These are phyloP conservation scores for Salix caprea DNA, from an alignment of 345 rosid genomes.

Conservation along the genomic window DNA sequence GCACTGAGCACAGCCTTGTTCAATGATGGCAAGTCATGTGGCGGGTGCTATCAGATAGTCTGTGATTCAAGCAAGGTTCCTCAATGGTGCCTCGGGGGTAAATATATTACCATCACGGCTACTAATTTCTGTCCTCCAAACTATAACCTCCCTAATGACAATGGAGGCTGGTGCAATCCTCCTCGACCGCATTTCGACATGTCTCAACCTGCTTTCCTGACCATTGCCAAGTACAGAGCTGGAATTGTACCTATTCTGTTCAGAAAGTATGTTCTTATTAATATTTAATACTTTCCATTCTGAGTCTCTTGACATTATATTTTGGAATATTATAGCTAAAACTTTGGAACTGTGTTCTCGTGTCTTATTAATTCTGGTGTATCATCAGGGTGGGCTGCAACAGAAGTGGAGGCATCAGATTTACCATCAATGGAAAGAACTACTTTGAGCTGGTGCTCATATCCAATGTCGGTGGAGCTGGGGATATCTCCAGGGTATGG, in stretches of 20 bases:
- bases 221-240: conserved; percentile 22
- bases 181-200: conserved; percentile 26
- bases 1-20: conserved; percentile 29
- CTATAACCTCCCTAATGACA: conserved; percentile 20
- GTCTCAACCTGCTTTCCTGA: conserved; percentile 25
- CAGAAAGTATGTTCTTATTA: conserved; percentile 6
- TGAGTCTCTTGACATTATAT: neutral
- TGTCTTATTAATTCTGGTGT: neutral
- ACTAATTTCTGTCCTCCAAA: conserved; percentile 34
- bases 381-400: conserved; percentile 48
- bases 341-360: no score
- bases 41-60: conserved; percentile 23
- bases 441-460: conserved; percentile 70
- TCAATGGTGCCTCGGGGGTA: conserved; percentile 25
- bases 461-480: conserved; percentile 63
- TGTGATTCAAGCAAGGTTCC: conserved; percentile 16
- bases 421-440: conserved; percentile 58
- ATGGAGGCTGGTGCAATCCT: conserved; percentile 36
- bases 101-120: conserved; percentile 19
- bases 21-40: conserved; percentile 29
- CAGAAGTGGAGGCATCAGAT: conserved; percentile 68
- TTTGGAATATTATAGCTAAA: no score
- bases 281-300: neutral
- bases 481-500: conserved; percentile 50
- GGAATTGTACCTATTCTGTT: conserved; percentile 25